These are phyloP conservation scores for Malus orientalis DNA, from an alignment of 306 rosid species.

Conservation along the genomic window DNA sequence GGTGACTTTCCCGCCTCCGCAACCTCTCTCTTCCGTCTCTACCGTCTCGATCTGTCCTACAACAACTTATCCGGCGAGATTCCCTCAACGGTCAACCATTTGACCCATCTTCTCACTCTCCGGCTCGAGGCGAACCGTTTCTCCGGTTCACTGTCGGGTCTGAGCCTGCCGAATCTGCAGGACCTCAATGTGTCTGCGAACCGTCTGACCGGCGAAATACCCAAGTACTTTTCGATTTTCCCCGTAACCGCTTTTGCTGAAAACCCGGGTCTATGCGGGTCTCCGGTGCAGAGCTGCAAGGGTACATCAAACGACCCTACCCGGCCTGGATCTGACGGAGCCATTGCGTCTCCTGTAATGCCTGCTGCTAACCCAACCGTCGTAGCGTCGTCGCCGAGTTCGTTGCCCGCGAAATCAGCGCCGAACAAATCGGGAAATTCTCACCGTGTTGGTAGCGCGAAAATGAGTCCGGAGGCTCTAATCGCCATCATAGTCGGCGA, in stretches of 20 bases:
- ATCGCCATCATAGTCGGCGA: constrained; percentile 65
- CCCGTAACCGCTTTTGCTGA: constrained; percentile 42
- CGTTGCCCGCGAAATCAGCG: constrained; percentile 32
- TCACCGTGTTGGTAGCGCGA: constrained; percentile 21
- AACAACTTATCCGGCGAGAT: constrained; percentile 58
- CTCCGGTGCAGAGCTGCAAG: constrained; percentile 45
- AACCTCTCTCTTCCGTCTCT: constrained; percentile 43
- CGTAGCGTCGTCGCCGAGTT: constrained; percentile 63
- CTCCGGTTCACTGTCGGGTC: constrained; percentile 38
- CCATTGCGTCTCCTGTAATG: constrained; percentile 54
- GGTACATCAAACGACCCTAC: constrained; percentile 32
- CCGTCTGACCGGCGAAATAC: constrained; percentile 50
- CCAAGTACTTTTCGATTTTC: constrained; percentile 43
- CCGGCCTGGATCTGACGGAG: constrained; percentile 69
- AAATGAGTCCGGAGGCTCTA: constrained; percentile 38
- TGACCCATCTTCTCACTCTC: constrained; percentile 64
- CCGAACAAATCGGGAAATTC: constrained; percentile 4
- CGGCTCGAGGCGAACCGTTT: constrained; percentile 47
- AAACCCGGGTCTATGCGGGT: constrained; percentile 59
- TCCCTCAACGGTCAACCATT: constrained; percentile 37
- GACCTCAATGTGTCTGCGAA: constrained; percentile 66
- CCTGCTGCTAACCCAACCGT: constrained; percentile 26
- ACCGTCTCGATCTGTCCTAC: constrained; percentile 76
- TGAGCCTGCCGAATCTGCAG: constrained; percentile 41
- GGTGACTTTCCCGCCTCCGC: constrained; percentile 45